Evolutionary conservation across 2,329 filamentous ascomycete genomes (phyloP).

Genomic region (Arthrobotrys musiformis): DNA sequence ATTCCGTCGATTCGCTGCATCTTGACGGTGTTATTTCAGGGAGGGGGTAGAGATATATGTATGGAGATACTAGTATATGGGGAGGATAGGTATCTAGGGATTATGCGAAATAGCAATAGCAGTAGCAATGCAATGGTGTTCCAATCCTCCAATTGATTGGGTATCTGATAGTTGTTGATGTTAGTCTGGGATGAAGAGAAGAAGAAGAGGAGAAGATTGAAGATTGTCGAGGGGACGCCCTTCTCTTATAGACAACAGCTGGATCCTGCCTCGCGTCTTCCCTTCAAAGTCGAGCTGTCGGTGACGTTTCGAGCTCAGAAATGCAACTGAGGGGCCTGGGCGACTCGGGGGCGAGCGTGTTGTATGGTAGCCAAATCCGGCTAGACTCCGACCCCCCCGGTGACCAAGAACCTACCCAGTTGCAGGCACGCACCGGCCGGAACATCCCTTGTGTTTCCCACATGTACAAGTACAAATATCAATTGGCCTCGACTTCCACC

Average conservation of each 20-base stretch:
- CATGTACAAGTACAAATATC: too few species aligned
- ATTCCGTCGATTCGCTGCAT: slow-evolving; percentile 35
- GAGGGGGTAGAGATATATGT: neutral
- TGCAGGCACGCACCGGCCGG: slow-evolving; percentile 15
- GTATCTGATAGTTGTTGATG: neutral
- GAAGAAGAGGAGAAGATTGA: slow-evolving; percentile 12
- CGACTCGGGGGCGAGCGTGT: neutral
- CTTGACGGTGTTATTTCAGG: neutral
- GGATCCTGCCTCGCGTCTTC: slow-evolving; percentile 3
- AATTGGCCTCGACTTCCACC: too few species aligned
- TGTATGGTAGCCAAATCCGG: neutral
- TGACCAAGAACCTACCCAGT: neutral
- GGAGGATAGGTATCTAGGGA: neutral
- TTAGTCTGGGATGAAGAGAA: slow-evolving; percentile 15
- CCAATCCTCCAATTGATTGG: too few species aligned
- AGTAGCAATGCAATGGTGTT: neutral
- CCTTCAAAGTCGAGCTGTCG: too few species aligned
- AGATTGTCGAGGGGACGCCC: neutral
- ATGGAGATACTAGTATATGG: too few species aligned
- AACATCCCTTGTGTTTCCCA: slow-evolving; percentile 10
- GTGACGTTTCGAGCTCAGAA: too few species aligned
- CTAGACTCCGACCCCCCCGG: neutral
- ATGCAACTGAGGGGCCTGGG: too few species aligned
- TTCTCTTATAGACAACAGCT: slow-evolving; percentile 31
- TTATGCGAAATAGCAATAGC: neutral